Conservation (phyloP, 192 early-diverging fungal species). For the Coemansia sp. region DNA sequence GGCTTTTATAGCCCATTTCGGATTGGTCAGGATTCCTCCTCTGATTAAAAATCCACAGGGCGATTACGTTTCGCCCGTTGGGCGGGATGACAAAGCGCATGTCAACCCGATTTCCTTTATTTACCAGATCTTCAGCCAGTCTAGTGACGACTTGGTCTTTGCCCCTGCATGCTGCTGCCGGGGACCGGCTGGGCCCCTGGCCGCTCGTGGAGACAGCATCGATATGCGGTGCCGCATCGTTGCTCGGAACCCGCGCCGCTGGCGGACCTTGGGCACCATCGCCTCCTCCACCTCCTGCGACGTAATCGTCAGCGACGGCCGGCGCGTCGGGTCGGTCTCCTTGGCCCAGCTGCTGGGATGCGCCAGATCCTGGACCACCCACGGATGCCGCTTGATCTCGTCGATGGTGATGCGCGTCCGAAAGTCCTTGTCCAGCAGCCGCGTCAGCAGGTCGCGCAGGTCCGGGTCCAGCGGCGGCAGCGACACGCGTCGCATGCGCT, state of each 20-base stretch:
- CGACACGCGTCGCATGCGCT: conserved; percentile 1
- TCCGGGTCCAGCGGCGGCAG: conserved; percentile 49
- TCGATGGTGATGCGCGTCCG: conserved; percentile 73
- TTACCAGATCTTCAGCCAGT: conserved; percentile 50
- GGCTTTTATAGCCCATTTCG: too few relatives aligned
- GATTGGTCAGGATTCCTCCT: too few relatives aligned
- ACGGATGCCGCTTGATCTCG: conserved; percentile 88
- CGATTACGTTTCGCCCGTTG: too few relatives aligned
- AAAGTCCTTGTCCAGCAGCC: conserved; percentile 86
- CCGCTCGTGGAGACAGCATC: conserved; percentile 28
- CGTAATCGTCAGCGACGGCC: conserved; percentile 67
- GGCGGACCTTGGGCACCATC: conserved; percentile 40
- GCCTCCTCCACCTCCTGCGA: conserved; percentile 70
- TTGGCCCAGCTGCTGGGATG: conserved; percentile 64
- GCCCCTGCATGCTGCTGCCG: conserved; percentile 8
- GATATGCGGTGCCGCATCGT: conserved; percentile 40
- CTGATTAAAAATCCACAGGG: too few relatives aligned
- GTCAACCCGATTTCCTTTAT: neutral
- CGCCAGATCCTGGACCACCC: conserved; percentile 72
- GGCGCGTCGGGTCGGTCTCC: conserved; percentile 68
- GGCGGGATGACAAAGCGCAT: neutral
- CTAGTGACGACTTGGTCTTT: conserved; percentile 46
- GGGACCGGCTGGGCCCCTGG: conserved; percentile 2
- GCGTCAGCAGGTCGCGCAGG: conserved; percentile 66
- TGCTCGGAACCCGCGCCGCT: conserved; percentile 35